phyloP scores from a whole-genome alignment of 768 basidiomycete species.

The Omphalotus guepiniiformis region DNA sequence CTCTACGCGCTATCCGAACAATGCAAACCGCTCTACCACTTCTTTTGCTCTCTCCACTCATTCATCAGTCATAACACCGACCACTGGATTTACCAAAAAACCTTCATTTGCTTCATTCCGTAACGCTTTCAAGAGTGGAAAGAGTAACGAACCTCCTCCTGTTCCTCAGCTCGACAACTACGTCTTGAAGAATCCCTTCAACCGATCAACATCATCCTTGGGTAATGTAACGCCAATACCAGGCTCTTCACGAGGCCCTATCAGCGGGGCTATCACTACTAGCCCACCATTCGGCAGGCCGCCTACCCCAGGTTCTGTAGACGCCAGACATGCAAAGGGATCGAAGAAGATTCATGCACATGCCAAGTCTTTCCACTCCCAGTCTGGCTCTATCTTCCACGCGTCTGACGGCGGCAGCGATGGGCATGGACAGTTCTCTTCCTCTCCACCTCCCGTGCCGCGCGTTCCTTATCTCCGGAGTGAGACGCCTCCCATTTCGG shows the following conservation, averaged over 20 bases:
- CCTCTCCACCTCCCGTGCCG: slow-evolving; percentile 76
- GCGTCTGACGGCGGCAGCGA: slow-evolving; percentile 71
- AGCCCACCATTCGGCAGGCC: slow-evolving; percentile 57
- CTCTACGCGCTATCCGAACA: slow-evolving; percentile 44
- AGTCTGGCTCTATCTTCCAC: slow-evolving; percentile 71
- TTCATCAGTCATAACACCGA: slow-evolving; percentile 59
- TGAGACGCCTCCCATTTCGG: slow-evolving; percentile 57
- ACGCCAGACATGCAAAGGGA: slow-evolving; percentile 29
- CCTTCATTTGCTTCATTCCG: slow-evolving; percentile 82
- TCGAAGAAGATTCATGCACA: slow-evolving; percentile 55
- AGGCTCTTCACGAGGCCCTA: slow-evolving; percentile 29
- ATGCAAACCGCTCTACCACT: slow-evolving; percentile 28
- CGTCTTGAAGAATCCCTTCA: slow-evolving; percentile 76
- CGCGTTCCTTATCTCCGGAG: slow-evolving; percentile 59
- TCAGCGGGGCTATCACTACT: slow-evolving; percentile 30
- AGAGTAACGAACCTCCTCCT: slow-evolving; percentile 64
- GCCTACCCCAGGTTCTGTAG: slow-evolving; percentile 53
- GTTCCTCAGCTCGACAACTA: slow-evolving; percentile 67
- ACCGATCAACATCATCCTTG: slow-evolving; percentile 75
- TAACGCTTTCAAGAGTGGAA: slow-evolving; percentile 79
- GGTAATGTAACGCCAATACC: no score
- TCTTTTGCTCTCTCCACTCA: slow-evolving; percentile 71
- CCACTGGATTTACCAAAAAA: slow-evolving; percentile 70
- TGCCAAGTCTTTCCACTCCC: slow-evolving; percentile 74
- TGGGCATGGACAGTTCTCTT: slow-evolving; percentile 44